Base-by-base conservation (phyloP, 495 filamentous ascomycete genomes). In the Daldinia childiae region DNA sequence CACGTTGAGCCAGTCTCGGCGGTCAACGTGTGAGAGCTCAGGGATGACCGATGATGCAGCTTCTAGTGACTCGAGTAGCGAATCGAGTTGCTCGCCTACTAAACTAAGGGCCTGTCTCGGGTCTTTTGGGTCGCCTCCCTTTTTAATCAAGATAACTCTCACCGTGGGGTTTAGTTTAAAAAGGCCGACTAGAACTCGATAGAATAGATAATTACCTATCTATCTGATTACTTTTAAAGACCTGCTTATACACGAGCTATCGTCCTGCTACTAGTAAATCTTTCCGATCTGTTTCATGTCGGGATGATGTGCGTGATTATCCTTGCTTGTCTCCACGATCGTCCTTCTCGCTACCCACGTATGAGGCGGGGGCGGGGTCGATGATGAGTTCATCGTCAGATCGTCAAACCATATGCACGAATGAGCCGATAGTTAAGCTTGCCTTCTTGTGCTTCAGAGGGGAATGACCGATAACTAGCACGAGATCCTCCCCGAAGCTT, bases 11-110 rank as follows among this genome's bases (percentile, higher is more conserved):
- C 75, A 76, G 69, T 71, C 24, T 68, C 65, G 66, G 68, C 62
- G 74, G 71, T 76, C 73, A 76, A 77, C 73, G 75, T 76, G 69
- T 74, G 76, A 50, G 51, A 69, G 66, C 67, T 66, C 69, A 71
- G 58, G 72, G 66, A 75, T 74, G 61, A 66, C 71, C 62, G 63
- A 72, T 65, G 61, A 72, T 66, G 58, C 68, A 72, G 64, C 56
- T 68, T 15, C 29, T 34, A 34, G 29, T n/a, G 15, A 32, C 17
- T 57, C 54, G 0, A 34, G 29, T 24, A 68, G 58, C 74, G 59
- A 61, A 71, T 66, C 58, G 64, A 73, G 64, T 55, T 61, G 59
- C 38, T 62, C 45, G 66, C 36, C 56, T 73, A 56, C 64, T 64
- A 64, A 62, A 57, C 64, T 50, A 57, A 56, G 29, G 43, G 6